phyloP scores from a whole-genome alignment of 2,329 filamentous ascomycete genomes.

The Curvularia sp. region DNA sequence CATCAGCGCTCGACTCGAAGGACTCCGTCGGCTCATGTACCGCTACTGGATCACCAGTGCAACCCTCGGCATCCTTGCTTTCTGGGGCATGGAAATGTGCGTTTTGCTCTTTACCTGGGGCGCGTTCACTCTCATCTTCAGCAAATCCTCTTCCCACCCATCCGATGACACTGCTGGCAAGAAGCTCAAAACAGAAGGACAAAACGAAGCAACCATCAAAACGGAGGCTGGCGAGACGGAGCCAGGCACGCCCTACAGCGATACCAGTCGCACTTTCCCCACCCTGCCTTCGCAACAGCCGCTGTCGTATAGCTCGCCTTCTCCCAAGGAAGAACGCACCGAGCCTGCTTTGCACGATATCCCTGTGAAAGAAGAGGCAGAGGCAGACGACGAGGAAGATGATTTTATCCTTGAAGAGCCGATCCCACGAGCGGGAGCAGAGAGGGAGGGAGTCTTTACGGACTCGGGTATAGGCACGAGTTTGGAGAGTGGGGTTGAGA shows the following conservation, averaged over 20 bases:
- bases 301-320: conserved; percentile 46
- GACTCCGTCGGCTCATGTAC: conserved; percentile 80
- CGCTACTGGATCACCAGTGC: conserved; percentile 76
- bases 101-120: conserved; percentile 72
- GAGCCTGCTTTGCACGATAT: conserved; percentile 29
- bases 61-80: conserved; percentile 69
- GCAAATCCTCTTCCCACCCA: conserved; percentile 4
- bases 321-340: conserved; percentile 29
- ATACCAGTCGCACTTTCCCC: conserved; percentile 58
- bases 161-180: background rate
- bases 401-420: conserved; percentile 52
- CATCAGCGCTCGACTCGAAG: conserved; percentile 77
- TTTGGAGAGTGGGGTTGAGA: conserved; percentile 47
- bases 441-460: conserved; percentile 26
- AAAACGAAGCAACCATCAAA: conserved; percentile 15
- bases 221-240: conserved; percentile 21
- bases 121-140: conserved; percentile 56
- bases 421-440: conserved; percentile 10
- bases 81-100: conserved; percentile 78
- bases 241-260: conserved; percentile 48
- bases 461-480: conserved; percentile 60
- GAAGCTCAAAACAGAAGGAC: background rate
- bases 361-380: conserved; percentile 38
- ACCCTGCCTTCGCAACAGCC: conserved; percentile 54
- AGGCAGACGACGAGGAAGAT: conserved; percentile 55